phyloP scores from a whole-genome alignment of 2,329 filamentous ascomycete genomes.

The Scytalidium sp. region DNA sequence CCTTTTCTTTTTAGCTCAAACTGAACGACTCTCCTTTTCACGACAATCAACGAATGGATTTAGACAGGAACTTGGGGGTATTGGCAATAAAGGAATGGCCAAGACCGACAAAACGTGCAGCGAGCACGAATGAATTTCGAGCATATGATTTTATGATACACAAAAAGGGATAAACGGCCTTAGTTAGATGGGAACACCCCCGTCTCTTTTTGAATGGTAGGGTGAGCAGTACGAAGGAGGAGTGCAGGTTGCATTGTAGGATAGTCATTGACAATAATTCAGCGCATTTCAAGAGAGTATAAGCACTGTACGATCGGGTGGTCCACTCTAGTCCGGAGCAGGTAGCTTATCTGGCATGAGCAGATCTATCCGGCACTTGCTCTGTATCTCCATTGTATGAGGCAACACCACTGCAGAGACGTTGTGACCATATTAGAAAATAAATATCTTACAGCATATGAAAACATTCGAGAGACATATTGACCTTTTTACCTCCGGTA shows the following conservation, averaged over 20 bases:
- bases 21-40: slow-evolving; percentile 24
- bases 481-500: too few species aligned
- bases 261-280: background rate
- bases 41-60: slow-evolving; percentile 1
- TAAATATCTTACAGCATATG: too few species aligned
- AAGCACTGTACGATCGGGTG: too few species aligned
- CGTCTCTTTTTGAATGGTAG: background rate
- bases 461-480: too few species aligned
- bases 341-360: too few species aligned
- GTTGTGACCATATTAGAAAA: too few species aligned
- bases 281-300: too few species aligned
- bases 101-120: background rate
- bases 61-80: background rate
- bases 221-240: background rate
- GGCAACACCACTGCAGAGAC: too few species aligned
- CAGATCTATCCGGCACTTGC: too few species aligned
- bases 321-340: too few species aligned
- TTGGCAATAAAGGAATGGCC: background rate
- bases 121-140: background rate
- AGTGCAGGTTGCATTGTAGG: background rate
- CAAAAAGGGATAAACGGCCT: background rate
- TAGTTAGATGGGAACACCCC: background rate
- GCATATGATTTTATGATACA: background rate
- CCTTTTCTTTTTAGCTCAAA: slow-evolving; percentile 15
- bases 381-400: too few species aligned